Evolutionary conservation across 1,284 basidiomycete species (phyloP).

Genomic region (Ustilago lituana): DNA sequence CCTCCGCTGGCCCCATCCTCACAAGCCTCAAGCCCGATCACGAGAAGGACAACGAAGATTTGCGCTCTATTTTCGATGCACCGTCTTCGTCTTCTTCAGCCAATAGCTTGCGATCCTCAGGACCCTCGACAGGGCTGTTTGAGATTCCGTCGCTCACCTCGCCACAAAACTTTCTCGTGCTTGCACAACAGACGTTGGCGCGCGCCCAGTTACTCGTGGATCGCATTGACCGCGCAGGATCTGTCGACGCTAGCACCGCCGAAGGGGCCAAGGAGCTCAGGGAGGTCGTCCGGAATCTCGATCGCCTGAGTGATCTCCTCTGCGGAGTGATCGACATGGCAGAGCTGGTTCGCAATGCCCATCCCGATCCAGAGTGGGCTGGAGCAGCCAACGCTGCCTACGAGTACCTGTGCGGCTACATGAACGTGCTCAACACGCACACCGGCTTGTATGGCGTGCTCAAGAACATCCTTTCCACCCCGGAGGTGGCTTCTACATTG

Average conservation of each 20-base stretch:
- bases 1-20: conserved; percentile 8
- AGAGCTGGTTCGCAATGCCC: conserved; percentile 90
- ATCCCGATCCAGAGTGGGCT: conserved; percentile 86
- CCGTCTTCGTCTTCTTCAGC: conserved; percentile 41
- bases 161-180: conserved; percentile 50
- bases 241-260: conserved; percentile 12
- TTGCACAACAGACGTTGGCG: conserved; percentile 58
- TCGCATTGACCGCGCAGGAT: conserved; percentile 56
- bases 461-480: conserved; percentile 66
- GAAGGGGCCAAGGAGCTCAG: conserved; percentile 44
- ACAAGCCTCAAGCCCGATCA: conserved; percentile 11
- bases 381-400: conserved; percentile 86
- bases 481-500: conserved; percentile 61
- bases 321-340: conserved; percentile 97
- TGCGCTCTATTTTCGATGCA: conserved; percentile 51
- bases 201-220: conserved; percentile 64
- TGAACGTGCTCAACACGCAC: conserved; percentile 97
- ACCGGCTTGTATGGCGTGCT: conserved; percentile 78
- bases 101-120: conserved; percentile 15
- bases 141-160: conserved; percentile 53
- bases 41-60: conserved; percentile 46
- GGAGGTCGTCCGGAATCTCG: conserved; percentile 70
- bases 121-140: conserved; percentile 55
- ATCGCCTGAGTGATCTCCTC: conserved; percentile 91
- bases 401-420: conserved; percentile 90